Evolutionary conservation across 2,329 filamentous ascomycete species (phyloP).

Genomic region (Fusarium sp.): DNA sequence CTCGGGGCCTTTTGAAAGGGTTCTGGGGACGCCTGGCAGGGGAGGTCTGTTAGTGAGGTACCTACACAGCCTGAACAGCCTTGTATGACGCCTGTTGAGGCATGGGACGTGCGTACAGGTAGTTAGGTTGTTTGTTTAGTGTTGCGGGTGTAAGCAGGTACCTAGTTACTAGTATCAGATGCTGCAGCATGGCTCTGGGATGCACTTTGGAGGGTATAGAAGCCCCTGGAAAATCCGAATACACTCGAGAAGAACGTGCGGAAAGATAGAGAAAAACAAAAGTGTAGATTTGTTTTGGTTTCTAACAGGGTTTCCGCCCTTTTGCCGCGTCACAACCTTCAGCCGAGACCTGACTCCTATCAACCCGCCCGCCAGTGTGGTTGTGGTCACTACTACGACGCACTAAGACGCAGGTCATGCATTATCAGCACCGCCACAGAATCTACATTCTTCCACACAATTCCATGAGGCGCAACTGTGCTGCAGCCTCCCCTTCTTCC

Average conservation of each 20-base stretch:
- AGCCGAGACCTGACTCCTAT: slow-evolving; percentile 4
- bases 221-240: slow-evolving; percentile 17
- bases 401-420: slow-evolving; percentile 37
- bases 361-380: slow-evolving; percentile 7
- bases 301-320: background rate
- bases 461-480: slow-evolving; percentile 54
- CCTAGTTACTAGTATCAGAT: background rate
- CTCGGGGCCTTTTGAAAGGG: slow-evolving; percentile 13
- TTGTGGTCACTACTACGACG: background rate
- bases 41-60: slow-evolving; percentile 37
- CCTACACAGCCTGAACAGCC: slow-evolving; percentile 39
- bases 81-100: slow-evolving; percentile 22
- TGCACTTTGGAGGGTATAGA: slow-evolving; percentile 7
- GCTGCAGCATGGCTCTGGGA: slow-evolving; percentile 10
- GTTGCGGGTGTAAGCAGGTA: slow-evolving; percentile 17
- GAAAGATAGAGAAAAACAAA: background rate
- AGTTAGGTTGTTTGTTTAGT: background rate
- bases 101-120: background rate
- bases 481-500: slow-evolving; percentile 45
- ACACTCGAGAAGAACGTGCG: background rate
- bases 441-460: slow-evolving; percentile 54
- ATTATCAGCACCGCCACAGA: slow-evolving; percentile 52
- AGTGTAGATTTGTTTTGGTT: background rate
- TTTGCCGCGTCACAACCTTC: slow-evolving; percentile 2
- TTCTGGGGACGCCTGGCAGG: slow-evolving; percentile 15